Evolutionary conservation across 2,329 filamentous ascomycete species (phyloP), one percentile per base, ranked within the genome.

Genomic region (Penicillium paneum): DNA sequence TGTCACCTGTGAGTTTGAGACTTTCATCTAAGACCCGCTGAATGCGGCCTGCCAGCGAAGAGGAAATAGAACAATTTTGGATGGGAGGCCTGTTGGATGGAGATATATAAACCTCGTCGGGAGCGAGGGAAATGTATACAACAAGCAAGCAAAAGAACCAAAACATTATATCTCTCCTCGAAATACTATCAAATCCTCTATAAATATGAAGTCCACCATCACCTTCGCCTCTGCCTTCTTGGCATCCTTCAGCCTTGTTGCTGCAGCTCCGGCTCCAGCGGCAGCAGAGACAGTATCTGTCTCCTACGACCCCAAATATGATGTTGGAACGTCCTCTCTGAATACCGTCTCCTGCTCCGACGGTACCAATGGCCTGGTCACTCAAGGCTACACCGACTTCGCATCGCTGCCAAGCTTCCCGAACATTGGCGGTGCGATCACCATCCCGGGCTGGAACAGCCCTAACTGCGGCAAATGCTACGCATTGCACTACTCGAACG

Each of bases 281-380:
- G 51, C 26, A 38, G 50, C 17, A 46, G 55, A 35, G 47, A 62
- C 64, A 26, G 68, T 76, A 47, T 71, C 67, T 71, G 87, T 91
- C 66, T 87, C 86, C 60, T 93, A 86, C 73, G 89, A 92, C 74
- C 74, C 76, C 19, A 84, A 81, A 67, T 94, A 90, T 75, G 89
- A 92, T 67, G 76, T 86, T 59, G 70, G 69, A 42, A 61, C 62
- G 56, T 81, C 84, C 54, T 77, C 81, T 41, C 70, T 92, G 51
- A 78, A 73, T 32, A 70, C 67, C 5, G 79, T 91, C 41, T 29
- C 69, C 44, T 76, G 74, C 63, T 74, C 72, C 11, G 61, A 74
- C 50, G 73, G 73, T 7, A 21, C 34, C 31, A 67, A 73, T 52
- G 73, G 73, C 21, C 66, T 76, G 17, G 44, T 67, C 11, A 50